Conservation (phyloP, 2,329 filamentous ascomycete genomes). For the Leptographium wingfieldii region DNA sequence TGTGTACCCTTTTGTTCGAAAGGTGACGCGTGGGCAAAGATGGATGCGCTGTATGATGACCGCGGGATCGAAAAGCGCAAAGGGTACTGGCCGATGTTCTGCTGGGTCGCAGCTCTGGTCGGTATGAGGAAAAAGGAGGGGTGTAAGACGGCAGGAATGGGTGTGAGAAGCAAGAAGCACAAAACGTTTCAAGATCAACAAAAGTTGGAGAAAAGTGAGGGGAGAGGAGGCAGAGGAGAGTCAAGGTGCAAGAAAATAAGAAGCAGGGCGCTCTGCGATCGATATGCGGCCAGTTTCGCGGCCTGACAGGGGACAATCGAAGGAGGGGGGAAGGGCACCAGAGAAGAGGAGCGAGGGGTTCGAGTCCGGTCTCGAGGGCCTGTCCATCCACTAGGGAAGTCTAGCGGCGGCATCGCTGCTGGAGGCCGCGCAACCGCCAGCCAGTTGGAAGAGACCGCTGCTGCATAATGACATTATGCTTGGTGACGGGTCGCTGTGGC, state of each 20-base stretch:
- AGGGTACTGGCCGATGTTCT: neutral
- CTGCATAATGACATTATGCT: neutral
- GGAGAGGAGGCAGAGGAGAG: neutral
- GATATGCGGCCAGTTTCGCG: constrained; percentile 10
- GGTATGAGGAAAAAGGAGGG: neutral
- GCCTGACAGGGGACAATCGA: constrained; percentile 2
- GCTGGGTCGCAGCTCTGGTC: neutral
- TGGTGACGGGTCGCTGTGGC: constrained; percentile 1
- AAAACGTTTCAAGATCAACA: neutral
- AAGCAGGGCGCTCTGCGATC: constrained; percentile 6
- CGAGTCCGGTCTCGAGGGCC: neutral
- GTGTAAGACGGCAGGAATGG: neutral
- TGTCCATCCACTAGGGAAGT: constrained; percentile 7
- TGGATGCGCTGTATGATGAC: neutral
- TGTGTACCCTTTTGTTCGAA: neutral
- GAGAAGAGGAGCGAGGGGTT: neutral
- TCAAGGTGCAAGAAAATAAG: neutral
- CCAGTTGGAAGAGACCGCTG: neutral
- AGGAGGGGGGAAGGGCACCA: neutral
- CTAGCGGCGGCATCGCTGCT: constrained; percentile 9
- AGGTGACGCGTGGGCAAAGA: neutral
- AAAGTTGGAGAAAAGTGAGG: neutral
- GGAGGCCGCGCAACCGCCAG: constrained; percentile 7
- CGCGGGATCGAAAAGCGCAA: neutral
- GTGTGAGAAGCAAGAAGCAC: neutral